These are phyloP conservation scores for Glebionis coronaria DNA, from an alignment of 129 eudicot species.

Conservation along the genomic window DNA sequence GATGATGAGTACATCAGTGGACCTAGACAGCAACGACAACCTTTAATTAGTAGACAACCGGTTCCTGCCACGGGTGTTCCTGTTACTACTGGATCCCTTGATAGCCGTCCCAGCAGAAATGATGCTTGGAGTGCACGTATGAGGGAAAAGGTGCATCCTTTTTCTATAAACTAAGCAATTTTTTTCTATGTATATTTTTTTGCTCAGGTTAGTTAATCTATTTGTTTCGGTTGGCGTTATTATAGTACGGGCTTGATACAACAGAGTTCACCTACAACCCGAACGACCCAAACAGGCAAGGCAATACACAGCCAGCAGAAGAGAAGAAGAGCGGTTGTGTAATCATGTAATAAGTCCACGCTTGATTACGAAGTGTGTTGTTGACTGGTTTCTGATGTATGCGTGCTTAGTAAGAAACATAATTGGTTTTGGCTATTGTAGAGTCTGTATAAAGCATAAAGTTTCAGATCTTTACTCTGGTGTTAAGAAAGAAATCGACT, in stretches of 20 bases:
- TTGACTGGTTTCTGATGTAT: conserved; percentile 1
- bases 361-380: background rate
- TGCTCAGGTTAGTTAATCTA: background rate
- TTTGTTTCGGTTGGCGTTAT: conserved; percentile 6
- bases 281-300: conserved; percentile 67
- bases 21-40: conserved; percentile 81
- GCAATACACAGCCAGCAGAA: conserved; percentile 52
- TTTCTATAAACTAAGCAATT: background rate
- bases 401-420: background rate
- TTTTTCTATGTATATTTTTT: background rate
- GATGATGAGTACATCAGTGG: conserved; percentile 82
- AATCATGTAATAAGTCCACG: conserved; percentile 53
- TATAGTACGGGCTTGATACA: conserved; percentile 89
- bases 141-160: conserved; percentile 76
- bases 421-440: background rate
- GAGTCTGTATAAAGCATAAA: conserved; percentile 22
- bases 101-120: conserved; percentile 64
- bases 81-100: conserved; percentile 58
- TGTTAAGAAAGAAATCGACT: conserved; percentile 1
- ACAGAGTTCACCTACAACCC: conserved; percentile 96
- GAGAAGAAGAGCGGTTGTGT: conserved; percentile 60
- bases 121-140: conserved; percentile 98
- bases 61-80: conserved; percentile 72
- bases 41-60: conserved; percentile 57
- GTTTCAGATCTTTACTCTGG: conserved; percentile 9